phyloP scores from a whole-genome alignment of 495 filamentous ascomycete genomes.

The Aspergillus saccharolyticus region DNA sequence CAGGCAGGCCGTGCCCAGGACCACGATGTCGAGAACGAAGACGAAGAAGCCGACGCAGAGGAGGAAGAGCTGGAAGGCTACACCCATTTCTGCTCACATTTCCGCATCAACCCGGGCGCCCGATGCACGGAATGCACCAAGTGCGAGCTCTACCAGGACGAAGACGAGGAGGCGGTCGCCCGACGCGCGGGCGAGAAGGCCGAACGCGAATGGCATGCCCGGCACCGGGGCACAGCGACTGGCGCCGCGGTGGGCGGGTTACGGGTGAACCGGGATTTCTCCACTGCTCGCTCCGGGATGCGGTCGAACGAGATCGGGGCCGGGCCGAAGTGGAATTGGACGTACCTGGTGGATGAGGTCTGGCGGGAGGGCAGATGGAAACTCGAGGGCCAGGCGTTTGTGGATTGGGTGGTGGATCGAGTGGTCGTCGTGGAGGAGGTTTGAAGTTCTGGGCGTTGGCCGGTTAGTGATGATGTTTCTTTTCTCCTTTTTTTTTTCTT shows the following conservation, averaged over 20 bases:
- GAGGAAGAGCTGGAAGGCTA: slow-evolving; percentile 64
- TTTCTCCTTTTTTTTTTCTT: too few relatives aligned
- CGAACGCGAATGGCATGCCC: slow-evolving; percentile 73
- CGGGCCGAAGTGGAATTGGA: slow-evolving; percentile 21
- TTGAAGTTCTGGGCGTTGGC: slow-evolving; percentile 9
- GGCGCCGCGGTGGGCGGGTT: slow-evolving; percentile 18
- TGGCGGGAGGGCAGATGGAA: slow-evolving; percentile 41
- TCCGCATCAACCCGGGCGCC: slow-evolving; percentile 65
- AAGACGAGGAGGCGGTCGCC: slow-evolving; percentile 78
- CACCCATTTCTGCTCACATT: slow-evolving; percentile 91
- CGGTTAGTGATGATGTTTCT: too few relatives aligned
- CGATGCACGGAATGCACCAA: slow-evolving; percentile 72
- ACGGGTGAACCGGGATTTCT: slow-evolving; percentile 36
- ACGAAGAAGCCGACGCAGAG: slow-evolving; percentile 21
- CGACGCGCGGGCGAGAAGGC: slow-evolving; percentile 70
- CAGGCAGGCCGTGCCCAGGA: neutral
- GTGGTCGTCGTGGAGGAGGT: slow-evolving; percentile 36
- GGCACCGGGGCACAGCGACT: slow-evolving; percentile 43
- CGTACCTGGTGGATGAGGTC: slow-evolving; percentile 36
- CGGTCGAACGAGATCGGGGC: slow-evolving; percentile 12
- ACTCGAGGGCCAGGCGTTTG: slow-evolving; percentile 37
- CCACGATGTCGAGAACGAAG: slow-evolving; percentile 11
- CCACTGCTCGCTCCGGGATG: slow-evolving; percentile 12
- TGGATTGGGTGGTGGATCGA: slow-evolving; percentile 44
- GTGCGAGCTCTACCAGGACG: slow-evolving; percentile 84